Percentiles rank a stretch among this genome's conserved stretches.
These are phyloP conservation scores for Sugiyamaella xylanicola DNA, from an alignment of 1,139 yeast genomes.

Conservation along the genomic window DNA sequence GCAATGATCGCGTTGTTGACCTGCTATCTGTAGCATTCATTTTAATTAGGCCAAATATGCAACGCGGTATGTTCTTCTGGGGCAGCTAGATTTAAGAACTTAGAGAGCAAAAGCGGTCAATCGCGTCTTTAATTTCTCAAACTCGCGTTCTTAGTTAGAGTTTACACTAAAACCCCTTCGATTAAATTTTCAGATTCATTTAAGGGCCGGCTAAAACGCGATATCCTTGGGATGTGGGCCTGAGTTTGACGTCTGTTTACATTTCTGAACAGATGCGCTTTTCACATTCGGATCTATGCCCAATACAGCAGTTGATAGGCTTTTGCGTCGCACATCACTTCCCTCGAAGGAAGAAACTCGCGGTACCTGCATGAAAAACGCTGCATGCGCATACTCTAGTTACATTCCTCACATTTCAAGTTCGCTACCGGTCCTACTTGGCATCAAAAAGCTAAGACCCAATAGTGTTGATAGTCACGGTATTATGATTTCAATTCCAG, in stretches of 20 bases:
- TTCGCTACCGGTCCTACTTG: not conserved
- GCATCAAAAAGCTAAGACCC: not conserved
- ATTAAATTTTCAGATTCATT: not conserved
- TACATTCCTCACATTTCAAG: not conserved
- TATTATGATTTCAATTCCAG: too few species aligned
- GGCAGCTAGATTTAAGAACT: not conserved
- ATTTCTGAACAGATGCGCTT: not conserved
- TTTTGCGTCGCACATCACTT: not conserved
- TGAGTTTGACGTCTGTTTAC: not conserved
- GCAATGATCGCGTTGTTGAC: not conserved
- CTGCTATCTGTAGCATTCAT: not conserved
- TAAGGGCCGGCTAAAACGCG: not conserved
- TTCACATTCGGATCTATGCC: not conserved
- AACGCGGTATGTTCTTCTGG: too few species aligned
- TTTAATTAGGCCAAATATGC: not conserved
- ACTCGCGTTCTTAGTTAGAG: not conserved
- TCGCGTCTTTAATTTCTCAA: not conserved
- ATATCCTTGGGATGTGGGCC: not conserved
- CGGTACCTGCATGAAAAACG: conserved; percentile 11
- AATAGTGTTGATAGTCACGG: too few species aligned
- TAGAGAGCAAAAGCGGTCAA: not conserved
- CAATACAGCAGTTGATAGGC: not conserved
- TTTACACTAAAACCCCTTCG: not conserved
- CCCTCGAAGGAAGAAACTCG: not conserved
- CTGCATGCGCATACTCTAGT: not conserved